These are phyloP conservation scores for Paramecium primaurelia DNA, from an alignment of 73 alveolate species.

Conservation along the genomic window DNA sequence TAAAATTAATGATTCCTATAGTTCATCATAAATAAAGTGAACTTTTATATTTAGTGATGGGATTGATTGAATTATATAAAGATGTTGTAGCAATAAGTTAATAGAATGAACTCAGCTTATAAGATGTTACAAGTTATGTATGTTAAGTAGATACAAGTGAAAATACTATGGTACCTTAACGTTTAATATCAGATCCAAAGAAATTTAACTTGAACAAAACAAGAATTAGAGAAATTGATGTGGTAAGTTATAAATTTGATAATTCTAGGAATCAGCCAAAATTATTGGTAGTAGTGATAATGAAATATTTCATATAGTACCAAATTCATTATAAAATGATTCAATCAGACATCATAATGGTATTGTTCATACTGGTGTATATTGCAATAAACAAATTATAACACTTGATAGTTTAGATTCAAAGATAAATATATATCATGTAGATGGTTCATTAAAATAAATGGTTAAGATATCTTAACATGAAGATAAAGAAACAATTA, in stretches of 20 bases:
- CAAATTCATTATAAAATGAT: slow-evolving; percentile 40
- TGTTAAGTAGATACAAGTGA: slow-evolving; percentile 46
- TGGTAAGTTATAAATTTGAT: slow-evolving; percentile 7
- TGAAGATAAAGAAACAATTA: slow-evolving; percentile 50
- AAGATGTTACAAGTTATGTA: slow-evolving; percentile 52
- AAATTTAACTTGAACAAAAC: slow-evolving; percentile 44
- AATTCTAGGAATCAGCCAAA: slow-evolving; percentile 45
- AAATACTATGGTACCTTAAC: slow-evolving; percentile 41
- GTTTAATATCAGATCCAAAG: slow-evolving; percentile 56
- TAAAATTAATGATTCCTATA: slow-evolving; percentile 19
- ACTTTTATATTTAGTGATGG: slow-evolving; percentile 22
- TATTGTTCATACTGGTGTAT: slow-evolving; percentile 26
- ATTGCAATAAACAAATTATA: slow-evolving; percentile 45
- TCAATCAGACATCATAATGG: slow-evolving; percentile 56
- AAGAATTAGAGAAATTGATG: slow-evolving; percentile 49
- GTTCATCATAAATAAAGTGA: slow-evolving; percentile 51
- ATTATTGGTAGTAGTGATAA: slow-evolving; percentile 47
- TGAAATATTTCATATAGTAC: slow-evolving; percentile 47
- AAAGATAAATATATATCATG: slow-evolving; percentile 23
- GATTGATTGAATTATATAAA: slow-evolving; percentile 51
- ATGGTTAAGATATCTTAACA: not conserved
- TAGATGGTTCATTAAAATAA: slow-evolving; percentile 38
- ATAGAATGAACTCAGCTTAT: slow-evolving; percentile 3
- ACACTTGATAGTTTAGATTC: slow-evolving; percentile 46
- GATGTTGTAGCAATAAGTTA: slow-evolving; percentile 36